Percentiles rank a stretch among this genome's conserved stretches.
Conservation (phyloP, 345 rosid genomes). For the Eucalyptus decipiens region DNA sequence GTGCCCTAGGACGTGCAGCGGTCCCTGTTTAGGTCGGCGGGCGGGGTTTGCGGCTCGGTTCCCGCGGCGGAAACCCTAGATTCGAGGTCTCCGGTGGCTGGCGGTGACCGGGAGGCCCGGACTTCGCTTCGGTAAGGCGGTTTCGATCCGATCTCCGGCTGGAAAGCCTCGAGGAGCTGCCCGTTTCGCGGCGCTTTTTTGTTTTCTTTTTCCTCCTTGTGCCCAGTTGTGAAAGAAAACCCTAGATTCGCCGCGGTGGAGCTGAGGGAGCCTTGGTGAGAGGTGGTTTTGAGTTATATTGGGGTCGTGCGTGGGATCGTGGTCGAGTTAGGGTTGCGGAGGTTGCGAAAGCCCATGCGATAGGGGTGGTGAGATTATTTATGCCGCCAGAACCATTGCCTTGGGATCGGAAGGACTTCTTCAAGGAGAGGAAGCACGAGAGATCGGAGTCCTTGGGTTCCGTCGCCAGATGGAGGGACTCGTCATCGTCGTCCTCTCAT, state of each 20-base stretch:
- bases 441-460: slow-evolving; percentile 52
- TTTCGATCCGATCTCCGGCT: not conserved
- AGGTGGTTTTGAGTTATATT: not conserved
- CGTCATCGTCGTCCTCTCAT: slow-evolving; percentile 27
- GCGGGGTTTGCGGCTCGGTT: not conserved
- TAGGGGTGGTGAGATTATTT: slow-evolving; percentile 20
- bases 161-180: not conserved
- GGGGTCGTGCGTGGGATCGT: not conserved
- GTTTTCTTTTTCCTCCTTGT: not conserved
- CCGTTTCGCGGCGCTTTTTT: not conserved
- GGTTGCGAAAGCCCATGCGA: slow-evolving; percentile 28
- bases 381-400: slow-evolving; percentile 97
- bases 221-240: not conserved
- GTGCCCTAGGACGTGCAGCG: not conserved
- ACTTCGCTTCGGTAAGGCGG: not conserved
- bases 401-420: slow-evolving; percentile 87
- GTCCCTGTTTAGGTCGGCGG: not conserved
- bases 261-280: not conserved
- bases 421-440: slow-evolving; percentile 82
- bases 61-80: not conserved
- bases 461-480: slow-evolving; percentile 65
- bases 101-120: not conserved
- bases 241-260: not conserved
- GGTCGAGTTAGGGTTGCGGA: not conserved
- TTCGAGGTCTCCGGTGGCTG: not conserved